Evolutionary conservation across 148 eudicot genomes (phyloP).

Genomic region (Camellia japonica): DNA sequence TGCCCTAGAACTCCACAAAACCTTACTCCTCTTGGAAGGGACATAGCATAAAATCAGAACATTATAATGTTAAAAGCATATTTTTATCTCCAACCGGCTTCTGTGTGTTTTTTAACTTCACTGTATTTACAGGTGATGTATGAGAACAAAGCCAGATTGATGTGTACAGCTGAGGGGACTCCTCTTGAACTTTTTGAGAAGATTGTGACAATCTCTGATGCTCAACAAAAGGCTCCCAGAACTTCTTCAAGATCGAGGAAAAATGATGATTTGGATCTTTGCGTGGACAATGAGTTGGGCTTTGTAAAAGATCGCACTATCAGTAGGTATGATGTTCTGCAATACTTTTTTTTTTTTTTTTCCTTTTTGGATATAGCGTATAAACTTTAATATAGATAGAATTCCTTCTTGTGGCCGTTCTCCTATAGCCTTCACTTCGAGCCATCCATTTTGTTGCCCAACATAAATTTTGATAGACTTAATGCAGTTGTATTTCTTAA

Average conservation of each 20-base stretch:
- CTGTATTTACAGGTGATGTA: conserved; percentile 67
- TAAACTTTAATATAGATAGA: background rate
- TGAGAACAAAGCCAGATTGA: conserved; percentile 75
- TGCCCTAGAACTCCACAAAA: background rate
- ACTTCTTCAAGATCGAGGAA: conserved; percentile 77
- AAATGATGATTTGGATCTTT: conserved; percentile 68
- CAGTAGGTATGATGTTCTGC: conserved; percentile 56
- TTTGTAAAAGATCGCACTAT: conserved; percentile 93
- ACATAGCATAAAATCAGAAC: background rate
- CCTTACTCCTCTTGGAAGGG: background rate
- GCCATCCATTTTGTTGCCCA: background rate
- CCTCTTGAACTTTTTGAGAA: conserved; percentile 71
- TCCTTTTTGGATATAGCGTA: background rate
- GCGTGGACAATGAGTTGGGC: conserved; percentile 91
- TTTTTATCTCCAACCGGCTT: too few species aligned
- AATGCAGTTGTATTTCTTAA: background rate
- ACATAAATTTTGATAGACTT: background rate
- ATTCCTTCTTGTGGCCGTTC: too few species aligned
- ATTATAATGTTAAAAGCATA: background rate
- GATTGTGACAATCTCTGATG: conserved; percentile 80
- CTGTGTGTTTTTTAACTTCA: conserved; percentile 4
- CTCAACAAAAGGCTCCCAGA: conserved; percentile 62
- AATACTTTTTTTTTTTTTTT: background rate
- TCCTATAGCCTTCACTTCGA: too few species aligned
- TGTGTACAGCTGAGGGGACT: conserved; percentile 84